Conservation (phyloP, 2,329 filamentous ascomycete genomes). For the Talaromyces sp. region DNA sequence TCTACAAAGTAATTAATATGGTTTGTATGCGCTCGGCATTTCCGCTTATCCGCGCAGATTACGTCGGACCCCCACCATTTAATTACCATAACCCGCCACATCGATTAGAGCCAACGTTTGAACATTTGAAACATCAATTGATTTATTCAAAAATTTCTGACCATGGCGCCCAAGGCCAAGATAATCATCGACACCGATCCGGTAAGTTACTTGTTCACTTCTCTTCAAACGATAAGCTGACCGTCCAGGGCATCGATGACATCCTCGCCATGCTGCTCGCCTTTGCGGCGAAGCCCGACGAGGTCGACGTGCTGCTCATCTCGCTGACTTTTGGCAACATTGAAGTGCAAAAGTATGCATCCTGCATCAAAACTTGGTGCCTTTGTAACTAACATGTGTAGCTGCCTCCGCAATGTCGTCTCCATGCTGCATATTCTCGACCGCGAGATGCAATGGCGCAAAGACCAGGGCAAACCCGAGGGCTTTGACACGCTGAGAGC, state of each 20-base stretch:
- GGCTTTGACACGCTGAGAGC: conserved; percentile 69
- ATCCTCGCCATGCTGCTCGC: conserved; percentile 82
- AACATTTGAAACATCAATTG: not conserved
- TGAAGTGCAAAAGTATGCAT: conserved; percentile 66
- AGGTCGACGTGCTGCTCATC: conserved; percentile 78
- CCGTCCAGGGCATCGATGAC: conserved; percentile 71
- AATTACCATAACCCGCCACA: not conserved
- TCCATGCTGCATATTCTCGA: conserved; percentile 89
- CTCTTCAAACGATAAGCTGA: not conserved
- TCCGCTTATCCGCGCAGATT: not conserved
- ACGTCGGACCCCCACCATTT: not conserved
- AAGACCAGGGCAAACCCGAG: conserved; percentile 57
- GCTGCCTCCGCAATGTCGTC: conserved; percentile 82
- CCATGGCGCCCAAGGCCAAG: conserved; percentile 52
- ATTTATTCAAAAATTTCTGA: not conserved
- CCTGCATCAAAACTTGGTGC: not conserved
- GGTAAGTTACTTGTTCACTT: conserved; percentile 42
- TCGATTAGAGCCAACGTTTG: not conserved
- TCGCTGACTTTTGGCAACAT: conserved; percentile 95
- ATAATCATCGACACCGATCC: conserved; percentile 98
- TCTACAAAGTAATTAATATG: too few relatives aligned
- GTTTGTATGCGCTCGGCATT: not conserved
- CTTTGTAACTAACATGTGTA: conserved; percentile 27
- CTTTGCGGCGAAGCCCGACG: conserved; percentile 72
- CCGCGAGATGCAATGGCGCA: conserved; percentile 80